These are phyloP conservation scores for Aspergillus panamensis DNA, from an alignment of 495 filamentous ascomycete species.

Conservation along the genomic window DNA sequence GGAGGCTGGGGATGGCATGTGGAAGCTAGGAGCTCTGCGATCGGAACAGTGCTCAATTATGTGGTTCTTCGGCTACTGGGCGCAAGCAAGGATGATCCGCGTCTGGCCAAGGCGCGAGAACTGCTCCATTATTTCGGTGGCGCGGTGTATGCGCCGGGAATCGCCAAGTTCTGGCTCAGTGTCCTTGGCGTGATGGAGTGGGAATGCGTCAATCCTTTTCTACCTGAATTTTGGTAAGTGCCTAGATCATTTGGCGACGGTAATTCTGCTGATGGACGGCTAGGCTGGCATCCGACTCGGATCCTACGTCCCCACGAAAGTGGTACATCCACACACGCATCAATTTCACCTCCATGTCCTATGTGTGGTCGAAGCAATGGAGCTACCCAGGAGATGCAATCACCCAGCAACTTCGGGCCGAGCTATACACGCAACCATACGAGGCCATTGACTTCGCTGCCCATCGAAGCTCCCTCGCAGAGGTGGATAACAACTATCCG, in stretches of 20 bases:
- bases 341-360: not conserved
- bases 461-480: not conserved
- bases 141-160: conserved; percentile 67
- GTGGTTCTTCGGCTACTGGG: conserved; percentile 22
- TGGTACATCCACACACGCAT: not conserved
- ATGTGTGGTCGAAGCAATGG: not conserved
- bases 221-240: conserved; percentile 77
- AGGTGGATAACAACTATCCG: not conserved
- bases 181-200: conserved; percentile 67
- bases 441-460: not conserved
- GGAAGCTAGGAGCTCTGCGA: conserved; percentile 71
- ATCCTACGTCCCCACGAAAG: not conserved
- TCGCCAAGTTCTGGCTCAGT: conserved; percentile 79
- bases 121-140: conserved; percentile 56
- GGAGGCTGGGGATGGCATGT: conserved; percentile 84
- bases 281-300: not conserved
- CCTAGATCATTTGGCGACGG: no score
- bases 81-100: not conserved
- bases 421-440: not conserved
- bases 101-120: not conserved
- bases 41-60: conserved; percentile 78
- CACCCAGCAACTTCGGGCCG: not conserved
- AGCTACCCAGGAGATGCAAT: not conserved
- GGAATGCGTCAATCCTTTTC: conserved; percentile 69
- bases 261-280: not conserved